These are phyloP conservation scores for Scheffersomyces cryptocercus DNA, from an alignment of 1,139 yeast genomes.

Conservation along the genomic window DNA sequence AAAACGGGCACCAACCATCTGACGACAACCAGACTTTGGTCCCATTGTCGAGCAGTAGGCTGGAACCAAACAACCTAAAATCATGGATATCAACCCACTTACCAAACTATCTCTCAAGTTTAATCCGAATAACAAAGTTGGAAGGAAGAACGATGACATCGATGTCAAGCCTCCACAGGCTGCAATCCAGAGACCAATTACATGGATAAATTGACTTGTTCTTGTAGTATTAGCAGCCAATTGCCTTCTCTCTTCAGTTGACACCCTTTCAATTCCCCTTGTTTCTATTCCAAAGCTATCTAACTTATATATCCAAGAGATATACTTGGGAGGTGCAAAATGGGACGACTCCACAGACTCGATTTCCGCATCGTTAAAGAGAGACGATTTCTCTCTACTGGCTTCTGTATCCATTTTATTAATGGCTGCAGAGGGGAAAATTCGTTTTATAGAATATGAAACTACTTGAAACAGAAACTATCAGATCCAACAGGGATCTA, in stretches of 20 bases:
- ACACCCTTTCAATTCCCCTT: conserved; percentile 32
- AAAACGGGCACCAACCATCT: conserved; percentile 41
- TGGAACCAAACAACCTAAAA: conserved; percentile 39
- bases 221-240: conserved; percentile 11
- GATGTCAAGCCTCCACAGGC: conserved; percentile 44
- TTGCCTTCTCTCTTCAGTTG: conserved; percentile 23
- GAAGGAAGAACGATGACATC: conserved; percentile 40
- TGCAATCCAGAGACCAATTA: conserved; percentile 36
- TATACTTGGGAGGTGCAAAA: conserved; percentile 1
- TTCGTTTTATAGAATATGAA: background rate
- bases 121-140: conserved; percentile 31
- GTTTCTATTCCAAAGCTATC: conserved; percentile 31
- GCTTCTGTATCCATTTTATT: background rate
- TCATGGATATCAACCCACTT: conserved; percentile 32
- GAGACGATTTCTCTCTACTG: background rate
- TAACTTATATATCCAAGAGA: conserved; percentile 19
- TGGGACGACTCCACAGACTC: background rate
- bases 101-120: conserved; percentile 29
- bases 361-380: background rate
- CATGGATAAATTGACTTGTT: conserved; percentile 16
- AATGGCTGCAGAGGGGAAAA: background rate
- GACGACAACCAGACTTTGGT: conserved; percentile 42
- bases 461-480: no score
- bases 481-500: no score
- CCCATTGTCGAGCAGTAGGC: conserved; percentile 45